Evolutionary conservation across 139 green algal genomes (phyloP), one percentile per base, ranked within the genome.

Genomic region (Coelastrella sp.): DNA sequence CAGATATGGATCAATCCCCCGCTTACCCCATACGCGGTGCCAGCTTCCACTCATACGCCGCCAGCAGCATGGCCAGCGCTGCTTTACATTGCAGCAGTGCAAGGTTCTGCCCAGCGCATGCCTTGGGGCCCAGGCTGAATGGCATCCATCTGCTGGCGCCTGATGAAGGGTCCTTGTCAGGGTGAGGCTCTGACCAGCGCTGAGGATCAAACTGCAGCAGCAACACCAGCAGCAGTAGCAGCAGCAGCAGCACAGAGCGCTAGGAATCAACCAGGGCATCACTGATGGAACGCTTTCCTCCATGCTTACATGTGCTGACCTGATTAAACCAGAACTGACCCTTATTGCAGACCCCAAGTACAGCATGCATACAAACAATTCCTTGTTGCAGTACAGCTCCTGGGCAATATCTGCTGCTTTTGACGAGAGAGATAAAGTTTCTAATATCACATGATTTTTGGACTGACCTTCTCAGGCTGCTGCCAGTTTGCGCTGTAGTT

Each of bases 101-200:
- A 35, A 89, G 22, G 35, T 66, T 89, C 68, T 89, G 84, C 6
- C 84, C 84, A 24, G 84, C 84, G 24, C 84, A 89, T 35, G 84
- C 66, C 84, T 89, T 89, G 19, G 84, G 84, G 8, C 84, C 84
- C 9, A 89, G 35, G 66, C 84, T 89, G 84, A 89, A 89, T 4
- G 84, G 84, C 35, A 89, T 49, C 35, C 27, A 89, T 35, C 25
- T 57, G 9, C 27, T 20, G 24, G 84, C 84, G 15, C 84, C 84
- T 6, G 63, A 81, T 20, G 22, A 17, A n/a, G 84, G 84, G 61
- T 87, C 81, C 60, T 74, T 87, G 12, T 76, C 60, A 19, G 61
- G n/a, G 20, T 89, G 84, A 19, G 27, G n/a, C 6, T 89, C 49
- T 27, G 25, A 35, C 84, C 84, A 89, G 84, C 84, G 84, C 66